These are phyloP conservation scores for Stephania japonica DNA, from an alignment of 164 flowering plant species.

Conservation along the genomic window DNA sequence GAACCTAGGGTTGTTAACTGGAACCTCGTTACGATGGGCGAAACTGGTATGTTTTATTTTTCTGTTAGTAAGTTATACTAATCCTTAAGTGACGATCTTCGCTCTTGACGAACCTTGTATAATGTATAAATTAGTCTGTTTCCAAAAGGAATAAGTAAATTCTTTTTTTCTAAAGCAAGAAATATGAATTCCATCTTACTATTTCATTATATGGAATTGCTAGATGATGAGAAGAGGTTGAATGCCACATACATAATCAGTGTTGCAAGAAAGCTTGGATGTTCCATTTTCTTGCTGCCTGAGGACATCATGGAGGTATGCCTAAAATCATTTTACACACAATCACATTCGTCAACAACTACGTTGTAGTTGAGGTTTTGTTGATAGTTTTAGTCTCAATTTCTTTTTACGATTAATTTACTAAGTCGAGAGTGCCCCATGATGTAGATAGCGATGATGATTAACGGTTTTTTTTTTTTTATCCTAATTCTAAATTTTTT, in stretches of 20 bases:
- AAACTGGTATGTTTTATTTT: conserved; percentile 43
- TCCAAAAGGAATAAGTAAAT: not conserved
- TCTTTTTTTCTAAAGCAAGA: not conserved
- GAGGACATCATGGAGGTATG: conserved; percentile 94
- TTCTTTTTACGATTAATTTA: too few relatives aligned
- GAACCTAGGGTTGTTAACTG: conserved; percentile 94
- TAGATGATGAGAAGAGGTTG: conserved; percentile 83
- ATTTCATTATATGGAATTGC: conserved; percentile 14
- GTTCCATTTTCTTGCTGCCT: conserved; percentile 88
- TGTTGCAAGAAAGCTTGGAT: conserved; percentile 93
- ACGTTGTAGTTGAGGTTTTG: not conserved
- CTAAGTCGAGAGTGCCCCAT: too few relatives aligned
- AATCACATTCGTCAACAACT: not conserved
- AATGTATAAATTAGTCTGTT: not conserved
- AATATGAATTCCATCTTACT: not conserved
- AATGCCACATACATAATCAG: conserved; percentile 93
- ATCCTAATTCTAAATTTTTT: not conserved
- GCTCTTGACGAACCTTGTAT: not conserved
- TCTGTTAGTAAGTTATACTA: not conserved
- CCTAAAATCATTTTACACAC: not conserved
- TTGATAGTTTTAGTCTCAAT: not conserved
- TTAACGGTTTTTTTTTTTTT: not conserved
- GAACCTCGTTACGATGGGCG: conserved; percentile 82
- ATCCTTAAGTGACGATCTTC: not conserved
- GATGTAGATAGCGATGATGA: not conserved